These are phyloP conservation scores for Beta vulgaris DNA, from an alignment of 148 eudicot species.

Conservation along the genomic window DNA sequence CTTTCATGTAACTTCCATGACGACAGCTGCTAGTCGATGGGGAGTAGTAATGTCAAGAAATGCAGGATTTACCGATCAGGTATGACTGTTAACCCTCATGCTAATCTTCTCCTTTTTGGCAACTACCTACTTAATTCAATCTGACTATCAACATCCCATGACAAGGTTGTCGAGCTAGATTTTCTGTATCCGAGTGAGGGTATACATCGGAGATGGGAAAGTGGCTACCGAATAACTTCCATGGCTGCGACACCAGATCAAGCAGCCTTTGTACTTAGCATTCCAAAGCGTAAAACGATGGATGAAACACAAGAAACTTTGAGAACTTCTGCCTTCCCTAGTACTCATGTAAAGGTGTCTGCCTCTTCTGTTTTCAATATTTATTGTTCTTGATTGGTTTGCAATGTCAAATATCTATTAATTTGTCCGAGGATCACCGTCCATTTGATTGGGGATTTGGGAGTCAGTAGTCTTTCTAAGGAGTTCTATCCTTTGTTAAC, in stretches of 20 bases:
- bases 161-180: constrained; percentile 88
- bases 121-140: neutral
- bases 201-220: constrained; percentile 90
- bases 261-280: constrained; percentile 84
- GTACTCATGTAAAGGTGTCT: constrained; percentile 87
- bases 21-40: constrained; percentile 91
- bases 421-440: too few species aligned
- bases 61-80: constrained; percentile 90
- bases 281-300: constrained; percentile 74
- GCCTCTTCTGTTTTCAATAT: neutral
- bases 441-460: too few species aligned
- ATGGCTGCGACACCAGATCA: constrained; percentile 96
- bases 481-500: too few species aligned
- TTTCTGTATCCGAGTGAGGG: constrained; percentile 93
- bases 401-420: too few species aligned
- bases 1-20: constrained; percentile 92
- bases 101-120: neutral
- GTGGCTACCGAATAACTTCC: constrained; percentile 79
- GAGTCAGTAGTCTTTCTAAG: too few species aligned
- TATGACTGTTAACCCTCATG: constrained; percentile 11
- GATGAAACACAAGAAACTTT: constrained; percentile 94
- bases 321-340: constrained; percentile 88
- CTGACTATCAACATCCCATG: neutral
- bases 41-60: constrained; percentile 95
- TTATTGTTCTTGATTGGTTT: neutral